phyloP scores from a whole-genome alignment of 2,329 filamentous ascomycete genomes.

The Pestalotiopsis sp. region DNA sequence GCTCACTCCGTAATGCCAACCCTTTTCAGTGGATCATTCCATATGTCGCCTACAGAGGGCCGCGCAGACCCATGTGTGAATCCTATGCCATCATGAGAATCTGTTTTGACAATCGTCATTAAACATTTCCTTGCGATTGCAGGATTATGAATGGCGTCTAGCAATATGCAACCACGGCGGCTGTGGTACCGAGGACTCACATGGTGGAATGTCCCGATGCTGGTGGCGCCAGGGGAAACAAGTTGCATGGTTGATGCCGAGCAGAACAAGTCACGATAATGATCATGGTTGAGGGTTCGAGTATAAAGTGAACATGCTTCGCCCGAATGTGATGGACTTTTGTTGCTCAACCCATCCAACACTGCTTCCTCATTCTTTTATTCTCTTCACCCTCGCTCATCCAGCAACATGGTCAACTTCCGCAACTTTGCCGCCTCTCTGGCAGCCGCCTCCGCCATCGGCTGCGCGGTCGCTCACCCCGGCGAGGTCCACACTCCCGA shows the following conservation, averaged over 20 bases:
- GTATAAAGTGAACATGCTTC: neutral
- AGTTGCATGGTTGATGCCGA: neutral
- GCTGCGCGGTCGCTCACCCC: constrained; percentile 35
- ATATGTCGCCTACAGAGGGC: neutral
- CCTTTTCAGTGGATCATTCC: neutral
- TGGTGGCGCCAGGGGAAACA: neutral
- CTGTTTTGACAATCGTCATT: neutral
- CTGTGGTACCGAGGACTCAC: neutral
- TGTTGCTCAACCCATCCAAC: neutral
- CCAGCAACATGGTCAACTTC: constrained; percentile 25
- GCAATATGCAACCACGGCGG: neutral
- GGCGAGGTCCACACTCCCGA: constrained; percentile 35
- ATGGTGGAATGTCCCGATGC: neutral
- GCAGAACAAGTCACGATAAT: neutral
- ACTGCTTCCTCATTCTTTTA: constrained; percentile 17
- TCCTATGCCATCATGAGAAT: constrained; percentile 1
- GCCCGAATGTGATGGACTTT: neutral
- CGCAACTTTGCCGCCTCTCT: constrained; percentile 24
- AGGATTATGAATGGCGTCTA: neutral
- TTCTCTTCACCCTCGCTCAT: constrained; percentile 5
- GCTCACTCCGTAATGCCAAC: neutral
- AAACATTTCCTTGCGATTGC: neutral
- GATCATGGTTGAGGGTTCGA: neutral
- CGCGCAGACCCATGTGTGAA: constrained; percentile 4
- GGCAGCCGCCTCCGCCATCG: constrained; percentile 23